Evolutionary conservation across 305 asterid species (phyloP), one percentile per base, ranked within the genome.

Genomic region (Fraxinus floribunda): DNA sequence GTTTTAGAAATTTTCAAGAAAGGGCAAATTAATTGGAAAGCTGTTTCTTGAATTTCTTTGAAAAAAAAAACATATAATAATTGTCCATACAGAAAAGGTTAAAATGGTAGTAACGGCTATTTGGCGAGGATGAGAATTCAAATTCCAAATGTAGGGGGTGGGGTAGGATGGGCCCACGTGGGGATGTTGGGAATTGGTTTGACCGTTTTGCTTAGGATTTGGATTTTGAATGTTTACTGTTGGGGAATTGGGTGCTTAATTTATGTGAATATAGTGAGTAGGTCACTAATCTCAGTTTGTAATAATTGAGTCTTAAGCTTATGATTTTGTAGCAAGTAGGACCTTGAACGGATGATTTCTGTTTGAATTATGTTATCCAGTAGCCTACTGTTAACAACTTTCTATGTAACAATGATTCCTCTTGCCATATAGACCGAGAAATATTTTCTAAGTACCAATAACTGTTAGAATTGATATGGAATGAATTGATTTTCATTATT

Each of bases 91-190:
- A 3, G 55, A 44, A 44, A 44, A 44, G 55, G 55, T 44, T 44
- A 44, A 44, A 44, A 11, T 44, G 55, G 55, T 44, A 44, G 55
- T 44, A 44, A 44, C 55, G 55, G 55, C 55, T 44, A 44, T 89
- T 88, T 78, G 7, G 83, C 8, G 60, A 24, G 86, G 79, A 66
- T 80, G 90, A 79, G 87, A 85, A 81, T 90, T 91, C 90, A 89
- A 91, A 91, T 89, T 90, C 88, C 87, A 72, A 83, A 88, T 55
- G 41, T 41, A 7, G 66, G 60, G 83, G 20, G 29, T 18, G 24
- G 22, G 41, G 82, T 88, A 81, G 8, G 44, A 29, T 29, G 39
- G 76, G 76, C 57, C 79, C 57, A 13, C 77, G 11, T 36, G 39
- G 44, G 57, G 55, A 66, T 29, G 76, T 29, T 70, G 76, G 76